A percentile compares a stretch with the other conserved stretches of the same genome.
Evolutionary conservation across 2,329 filamentous ascomycete species (phyloP).

Genomic region (Neonectria hederae): DNA sequence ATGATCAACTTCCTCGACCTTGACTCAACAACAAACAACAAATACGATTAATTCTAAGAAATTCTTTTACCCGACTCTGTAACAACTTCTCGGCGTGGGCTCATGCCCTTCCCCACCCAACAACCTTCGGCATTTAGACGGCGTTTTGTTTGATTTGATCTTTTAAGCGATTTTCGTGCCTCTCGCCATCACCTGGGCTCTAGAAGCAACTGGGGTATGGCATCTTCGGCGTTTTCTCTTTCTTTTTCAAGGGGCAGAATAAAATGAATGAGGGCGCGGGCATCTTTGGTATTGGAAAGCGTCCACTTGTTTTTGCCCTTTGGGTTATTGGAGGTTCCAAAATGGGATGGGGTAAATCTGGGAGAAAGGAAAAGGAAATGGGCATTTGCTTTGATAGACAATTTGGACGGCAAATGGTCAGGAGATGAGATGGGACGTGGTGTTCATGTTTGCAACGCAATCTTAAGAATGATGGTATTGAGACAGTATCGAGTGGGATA

Average conservation of each 20-base stretch:
- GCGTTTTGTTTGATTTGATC: constrained; percentile 32
- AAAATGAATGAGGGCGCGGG: constrained; percentile 21
- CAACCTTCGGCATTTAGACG: constrained; percentile 28
- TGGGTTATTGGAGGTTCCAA: constrained; percentile 6
- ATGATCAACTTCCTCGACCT: neutral
- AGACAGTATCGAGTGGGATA: neutral
- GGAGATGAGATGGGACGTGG: constrained; percentile 22
- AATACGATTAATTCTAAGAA: neutral
- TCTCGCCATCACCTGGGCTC: constrained; percentile 15
- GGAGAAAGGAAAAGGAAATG: constrained; percentile 1
- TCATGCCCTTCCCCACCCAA: constrained; percentile 17
- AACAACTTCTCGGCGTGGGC: constrained; percentile 23
- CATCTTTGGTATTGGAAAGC: constrained; percentile 9
- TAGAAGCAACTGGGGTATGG: constrained; percentile 24
- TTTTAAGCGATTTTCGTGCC: constrained; percentile 13
- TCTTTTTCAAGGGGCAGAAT: constrained; percentile 5
- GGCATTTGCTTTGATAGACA: constrained; percentile 8
- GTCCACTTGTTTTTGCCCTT: constrained; percentile 14
- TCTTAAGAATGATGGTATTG: constrained; percentile 10
- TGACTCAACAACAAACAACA: neutral
- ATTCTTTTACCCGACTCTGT: constrained; percentile 18
- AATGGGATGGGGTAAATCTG: constrained; percentile 1
- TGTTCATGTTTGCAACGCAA: constrained; percentile 27
- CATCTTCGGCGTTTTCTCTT: constrained; percentile 33
- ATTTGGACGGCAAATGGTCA: neutral